Evolutionary conservation across 306 rosid genomes (phyloP), one percentile per base, ranked within the genome.

Genomic region (Ammopiptanthus mongolicus): DNA sequence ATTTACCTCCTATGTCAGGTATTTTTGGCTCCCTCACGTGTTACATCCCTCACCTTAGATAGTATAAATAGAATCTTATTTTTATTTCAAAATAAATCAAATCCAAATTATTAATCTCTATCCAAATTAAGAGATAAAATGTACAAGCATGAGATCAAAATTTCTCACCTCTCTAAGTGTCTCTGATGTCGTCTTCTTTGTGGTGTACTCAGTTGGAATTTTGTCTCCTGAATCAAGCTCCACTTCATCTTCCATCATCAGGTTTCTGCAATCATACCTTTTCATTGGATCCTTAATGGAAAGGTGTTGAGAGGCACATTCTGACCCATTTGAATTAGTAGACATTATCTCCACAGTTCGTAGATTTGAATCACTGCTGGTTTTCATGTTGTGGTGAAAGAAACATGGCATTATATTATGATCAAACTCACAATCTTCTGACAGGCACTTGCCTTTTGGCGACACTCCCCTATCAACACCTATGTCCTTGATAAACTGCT

Each of bases 401-500:
- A 73, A 6, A 80, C 78, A 28, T 14, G 85, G 47, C 55, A 44
- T 22, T 22, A 5, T 23, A 33, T 31, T 75, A 64, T 78, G 78
- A 47, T 85, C 56, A 28, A 78, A 36, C 56, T 78, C 86, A 60
- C 73, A 71, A 50, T 77, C 69, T 50, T 80, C 76, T 39, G 31
- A 70, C 36, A 18, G 33, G 57, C 78, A 77, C 53, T 69, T 76
- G 3, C 65, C 71, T 33, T 65, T 58, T 46, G 71, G 55, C 13
- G 74, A 10, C 29, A 55, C 74, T 19, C 12, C 73, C 47, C 73
- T 76, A 77, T 86, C 88, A 31, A 79, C 47, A 77, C 90, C 23
- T 37, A 83, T 78, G 60, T 91, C 91, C 84, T 91, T 89, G 1
- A 86, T 82, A 65, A 79, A 91, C 34, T 81, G 83, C 56, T 77